These are phyloP conservation scores for Nannizzia gypsea DNA, from an alignment of 2,329 filamentous ascomycete species.

Conservation along the genomic window DNA sequence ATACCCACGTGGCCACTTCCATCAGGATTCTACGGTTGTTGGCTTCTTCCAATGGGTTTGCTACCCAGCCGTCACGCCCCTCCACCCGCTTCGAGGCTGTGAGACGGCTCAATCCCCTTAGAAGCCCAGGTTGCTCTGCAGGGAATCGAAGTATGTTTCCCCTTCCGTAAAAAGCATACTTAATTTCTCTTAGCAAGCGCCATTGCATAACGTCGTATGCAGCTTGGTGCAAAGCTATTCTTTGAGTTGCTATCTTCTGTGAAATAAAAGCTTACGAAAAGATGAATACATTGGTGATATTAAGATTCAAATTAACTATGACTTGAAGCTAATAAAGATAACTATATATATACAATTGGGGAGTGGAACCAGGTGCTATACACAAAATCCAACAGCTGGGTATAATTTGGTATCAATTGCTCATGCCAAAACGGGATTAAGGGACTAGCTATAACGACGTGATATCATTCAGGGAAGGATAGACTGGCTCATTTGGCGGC, in stretches of 20 bases:
- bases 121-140: neutral
- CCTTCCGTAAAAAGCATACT: no score
- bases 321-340: neutral
- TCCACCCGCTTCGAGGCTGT: neutral
- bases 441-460: neutral
- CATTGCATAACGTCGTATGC: no score
- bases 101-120: neutral
- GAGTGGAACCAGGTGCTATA: neutral
- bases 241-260: neutral
- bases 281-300: neutral
- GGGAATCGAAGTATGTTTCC: no score
- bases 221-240: neutral
- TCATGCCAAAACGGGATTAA: neutral
- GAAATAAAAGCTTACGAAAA: neutral
- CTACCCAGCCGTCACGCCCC: no score
- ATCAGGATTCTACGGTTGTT: neutral
- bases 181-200: no score
- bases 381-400: neutral
- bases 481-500: no score
- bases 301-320: neutral
- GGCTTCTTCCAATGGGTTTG: no score
- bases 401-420: neutral
- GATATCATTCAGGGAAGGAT: neutral
- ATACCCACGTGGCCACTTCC: neutral
- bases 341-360: neutral